Base-by-base conservation (phyloP, 2,329 filamentous ascomycete genomes). In the Cladosporium colombiae region DNA sequence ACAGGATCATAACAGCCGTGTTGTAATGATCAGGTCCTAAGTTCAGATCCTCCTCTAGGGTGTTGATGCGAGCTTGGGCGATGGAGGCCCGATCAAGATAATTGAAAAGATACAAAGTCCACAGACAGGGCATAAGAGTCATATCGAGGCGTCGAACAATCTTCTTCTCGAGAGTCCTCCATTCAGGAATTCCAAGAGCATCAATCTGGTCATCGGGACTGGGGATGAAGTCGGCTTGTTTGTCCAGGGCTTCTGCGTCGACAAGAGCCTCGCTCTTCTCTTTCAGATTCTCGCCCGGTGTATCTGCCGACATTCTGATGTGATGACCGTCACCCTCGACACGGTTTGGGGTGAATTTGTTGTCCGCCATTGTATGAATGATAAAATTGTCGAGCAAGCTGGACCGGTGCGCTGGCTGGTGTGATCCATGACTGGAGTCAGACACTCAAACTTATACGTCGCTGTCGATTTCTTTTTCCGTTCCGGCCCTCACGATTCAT, bases 21-120 rank as follows among this genome's bases (percentile, higher is more conserved):
- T 87, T 86, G 71, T 84, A 87, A 57, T 88, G 83, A 1, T 83
- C 86, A 1, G 25, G 25, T 13, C 29, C 52, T 81, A 88, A 85
- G 1, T 74, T 74, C 0, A 88, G 75, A 64, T 88, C 85, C 25
- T 77, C 65, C 65, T 88, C 85, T 0, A 88, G 76, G 0, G 81
- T 81, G 0, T 83, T 64, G 23, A 64, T 52, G 5, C 62, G 62
- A 33, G 62, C 62, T 21, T 56, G 62, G 1, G 62, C 62, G 25
- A 64, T 64, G 11, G 50, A 44, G 5, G 50, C 53, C 23, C 73
- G 66, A 63, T 74, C 72, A 5, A 74, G 68, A 35, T 73, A 74
- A 59, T 74, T 74, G 29, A 74, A 68, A 62, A 68, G 69, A 21
- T 74, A 74, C 70, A 73, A 70, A 1, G 66, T 44, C 72, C 72